Evolutionary conservation across 2,329 filamentous ascomycete genomes (phyloP), one percentile per base, ranked within the genome.

Genomic region (Aspergillaceae sp.): DNA sequence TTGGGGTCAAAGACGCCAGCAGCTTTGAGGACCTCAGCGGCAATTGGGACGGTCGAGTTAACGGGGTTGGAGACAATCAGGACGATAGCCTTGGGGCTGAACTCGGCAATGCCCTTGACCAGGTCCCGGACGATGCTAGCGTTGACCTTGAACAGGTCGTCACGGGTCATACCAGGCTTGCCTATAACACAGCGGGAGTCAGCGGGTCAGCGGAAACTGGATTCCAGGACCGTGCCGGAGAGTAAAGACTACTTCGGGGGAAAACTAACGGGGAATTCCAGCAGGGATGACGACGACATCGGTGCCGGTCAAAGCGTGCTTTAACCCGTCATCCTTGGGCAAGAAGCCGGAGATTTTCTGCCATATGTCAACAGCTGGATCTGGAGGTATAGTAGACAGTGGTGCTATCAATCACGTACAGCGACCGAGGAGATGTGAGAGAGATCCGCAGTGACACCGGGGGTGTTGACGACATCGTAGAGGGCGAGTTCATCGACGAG

Each of bases 91-190:
- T 96, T 94, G 67, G 92, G 92, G 67, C 83, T 84, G 64, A 85
- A 82, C 67, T 96, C 83, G 59, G 91, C 89, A 61, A 88, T 82
- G 44, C 86, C 83, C 77, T 94, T 86, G 60, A 94, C 84, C 57
- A 98, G 79, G 59, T 87, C 89, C 74, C 92, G 88, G 66, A 98
- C 92, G 65, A 98, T 98, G 62, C 90, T 87, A 51, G 92, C 92
- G 71, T 98, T 98, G 79, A 96, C 95, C 76, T 96, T 96, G 86
- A 98, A 98, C 49, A 98, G 87, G 68, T 97, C 92, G 64, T 98
- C 92, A 75, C 92, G 89, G 71, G 87, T 96, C 92, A 98, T 98
- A 64, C 92, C 92, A 61, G 92, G 92, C 80, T 97, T 97, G 74
- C 91, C 91, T 96, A 48, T 37, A 6, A 5, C 5, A 9, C 40